Percentiles rank a stretch among this genome's conserved stretches.
These are phyloP conservation scores for Fusarium sp. DNA, from an alignment of 2,329 filamentous ascomycete species.

Conservation along the genomic window DNA sequence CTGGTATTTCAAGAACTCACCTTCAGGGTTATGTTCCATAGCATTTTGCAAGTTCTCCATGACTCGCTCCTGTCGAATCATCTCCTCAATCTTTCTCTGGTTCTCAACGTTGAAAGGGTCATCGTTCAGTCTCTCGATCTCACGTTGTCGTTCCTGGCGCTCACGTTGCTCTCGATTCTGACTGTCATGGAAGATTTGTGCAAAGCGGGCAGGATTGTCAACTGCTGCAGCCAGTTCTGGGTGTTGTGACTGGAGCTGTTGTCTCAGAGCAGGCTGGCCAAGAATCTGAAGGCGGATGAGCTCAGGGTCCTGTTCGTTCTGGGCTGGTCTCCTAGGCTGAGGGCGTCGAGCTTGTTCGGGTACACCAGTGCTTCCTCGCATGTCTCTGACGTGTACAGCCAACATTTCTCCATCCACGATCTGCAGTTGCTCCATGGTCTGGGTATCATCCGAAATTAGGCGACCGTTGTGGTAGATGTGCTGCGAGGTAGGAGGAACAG, in stretches of 20 bases:
- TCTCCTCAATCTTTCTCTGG: conserved; percentile 92
- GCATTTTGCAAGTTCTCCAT: conserved; percentile 96
- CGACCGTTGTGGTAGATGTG: conserved; percentile 91
- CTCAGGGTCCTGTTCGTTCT: conserved; percentile 73
- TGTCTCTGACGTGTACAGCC: conserved; percentile 79
- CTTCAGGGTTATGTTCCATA: conserved; percentile 97
- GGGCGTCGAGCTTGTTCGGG: conserved; percentile 48
- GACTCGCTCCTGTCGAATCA: conserved; percentile 93
- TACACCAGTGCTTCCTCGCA: conserved; percentile 58
- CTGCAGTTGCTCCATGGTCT: conserved; percentile 82
- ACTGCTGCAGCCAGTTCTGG: conserved; percentile 81
- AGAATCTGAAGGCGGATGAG: conserved; percentile 84
- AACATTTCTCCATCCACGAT: conserved; percentile 93
- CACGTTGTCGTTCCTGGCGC: conserved; percentile 79
- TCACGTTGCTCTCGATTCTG: conserved; percentile 76
- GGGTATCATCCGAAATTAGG: conserved; percentile 77
- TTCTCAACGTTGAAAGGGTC: conserved; percentile 95
- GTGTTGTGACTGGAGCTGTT: conserved; percentile 74
- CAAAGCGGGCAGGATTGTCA: conserved; percentile 80
- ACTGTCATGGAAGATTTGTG: conserved; percentile 73
- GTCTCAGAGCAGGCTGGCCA: conserved; percentile 77
- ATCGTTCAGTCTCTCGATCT: conserved; percentile 86
- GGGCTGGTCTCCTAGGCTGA: conserved; percentile 46
- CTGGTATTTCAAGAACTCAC: conserved; percentile 59
- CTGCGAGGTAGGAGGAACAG: conserved; percentile 76